A percentile compares a stretch with the other conserved stretches of the same genome.
Conservation (phyloP, 192 early-diverging fungal genomes). For the Thamnidium elegans region DNA sequence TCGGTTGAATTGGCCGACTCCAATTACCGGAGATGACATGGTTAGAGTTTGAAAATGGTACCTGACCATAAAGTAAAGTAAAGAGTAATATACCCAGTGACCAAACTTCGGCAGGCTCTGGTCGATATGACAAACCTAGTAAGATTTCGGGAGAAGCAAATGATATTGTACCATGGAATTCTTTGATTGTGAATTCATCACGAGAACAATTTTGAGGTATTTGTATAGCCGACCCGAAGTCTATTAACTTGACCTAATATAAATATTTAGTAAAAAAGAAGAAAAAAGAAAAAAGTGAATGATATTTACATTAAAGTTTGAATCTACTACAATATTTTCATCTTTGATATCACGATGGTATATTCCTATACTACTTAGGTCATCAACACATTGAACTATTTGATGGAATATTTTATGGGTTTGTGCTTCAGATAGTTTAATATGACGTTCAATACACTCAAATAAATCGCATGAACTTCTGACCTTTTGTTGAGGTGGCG, state of each 20-base stretch:
- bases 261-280: neutral
- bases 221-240: constrained; percentile 58
- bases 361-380: constrained; percentile 58
- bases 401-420: constrained; percentile 67
- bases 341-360: constrained; percentile 85
- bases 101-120: constrained; percentile 69
- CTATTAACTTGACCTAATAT: constrained; percentile 58
- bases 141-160: constrained; percentile 71
- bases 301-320: constrained; percentile 22
- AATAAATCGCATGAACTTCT: constrained; percentile 67
- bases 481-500: constrained; percentile 2
- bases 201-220: constrained; percentile 22
- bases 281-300: too few species aligned
- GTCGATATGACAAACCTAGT: constrained; percentile 53
- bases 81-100: constrained; percentile 65
- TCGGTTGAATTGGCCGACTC: constrained; percentile 27
- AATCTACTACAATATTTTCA: constrained; percentile 56
- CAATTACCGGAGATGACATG: constrained; percentile 41
- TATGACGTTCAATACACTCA: constrained; percentile 72
- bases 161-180: constrained; percentile 48
- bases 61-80: constrained; percentile 53
- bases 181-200: constrained; percentile 26
- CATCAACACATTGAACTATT: constrained; percentile 59
- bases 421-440: constrained; percentile 56
- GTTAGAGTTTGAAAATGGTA: constrained; percentile 50